A percentile compares a stretch with the other conserved stretches of the same genome.
Conservation (phyloP, 2,329 filamentous ascomycete genomes). For the Phoma sp. region DNA sequence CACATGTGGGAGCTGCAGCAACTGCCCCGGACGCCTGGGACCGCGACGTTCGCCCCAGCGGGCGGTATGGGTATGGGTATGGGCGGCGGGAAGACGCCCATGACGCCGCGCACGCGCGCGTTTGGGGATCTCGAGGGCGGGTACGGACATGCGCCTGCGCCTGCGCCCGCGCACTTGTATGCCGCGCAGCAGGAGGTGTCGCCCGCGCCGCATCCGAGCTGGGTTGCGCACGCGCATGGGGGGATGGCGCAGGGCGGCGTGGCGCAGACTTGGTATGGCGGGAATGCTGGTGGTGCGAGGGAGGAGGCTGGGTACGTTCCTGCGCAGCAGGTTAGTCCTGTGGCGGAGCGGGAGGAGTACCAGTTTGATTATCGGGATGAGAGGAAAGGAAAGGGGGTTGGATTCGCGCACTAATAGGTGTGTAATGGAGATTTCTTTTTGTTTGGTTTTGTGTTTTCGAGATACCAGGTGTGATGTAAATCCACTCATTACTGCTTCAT, state of each 20-base stretch:
- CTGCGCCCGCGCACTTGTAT: too few species aligned
- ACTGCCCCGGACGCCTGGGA: conserved; percentile 44
- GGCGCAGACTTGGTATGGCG: conserved; percentile 11
- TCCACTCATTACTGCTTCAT: conserved; percentile 10
- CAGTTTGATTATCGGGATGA: conserved; percentile 20
- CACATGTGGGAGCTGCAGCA: conserved; percentile 52
- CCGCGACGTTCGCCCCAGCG: conserved; percentile 9
- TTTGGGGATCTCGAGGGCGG: conserved; percentile 36
- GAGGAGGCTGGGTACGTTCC: conserved; percentile 15
- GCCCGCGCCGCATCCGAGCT: conserved; percentile 5
- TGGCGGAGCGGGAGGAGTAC: conserved; percentile 30
- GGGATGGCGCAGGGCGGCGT: neutral
- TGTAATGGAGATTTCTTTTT: neutral
- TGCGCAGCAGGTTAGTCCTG: conserved; percentile 26
- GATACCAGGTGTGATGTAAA: conserved; percentile 18
- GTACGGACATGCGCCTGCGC: conserved; percentile 1
- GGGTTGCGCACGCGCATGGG: conserved; percentile 12
- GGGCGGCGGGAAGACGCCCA: conserved; percentile 26
- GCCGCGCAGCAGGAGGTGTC: too few species aligned
- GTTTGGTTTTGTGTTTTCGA: neutral
- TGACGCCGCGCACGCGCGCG: conserved; percentile 45
- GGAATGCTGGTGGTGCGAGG: conserved; percentile 3
- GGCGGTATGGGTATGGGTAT: too few species aligned
- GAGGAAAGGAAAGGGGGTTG: conserved; percentile 30
- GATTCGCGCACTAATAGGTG: conserved; percentile 12